phyloP scores from a whole-genome alignment of 768 basidiomycete species.

The Coprinellus aureogranulatus region DNA sequence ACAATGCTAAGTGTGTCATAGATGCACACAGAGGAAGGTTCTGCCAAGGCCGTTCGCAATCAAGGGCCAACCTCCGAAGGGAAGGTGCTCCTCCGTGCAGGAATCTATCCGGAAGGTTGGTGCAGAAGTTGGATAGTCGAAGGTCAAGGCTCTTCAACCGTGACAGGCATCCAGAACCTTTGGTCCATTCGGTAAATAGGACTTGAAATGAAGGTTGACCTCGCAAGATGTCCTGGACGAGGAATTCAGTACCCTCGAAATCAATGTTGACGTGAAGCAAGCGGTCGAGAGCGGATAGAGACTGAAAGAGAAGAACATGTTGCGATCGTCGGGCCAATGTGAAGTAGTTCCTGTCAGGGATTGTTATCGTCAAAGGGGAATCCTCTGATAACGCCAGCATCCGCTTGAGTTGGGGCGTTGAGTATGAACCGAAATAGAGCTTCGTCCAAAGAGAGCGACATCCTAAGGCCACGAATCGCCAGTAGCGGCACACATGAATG shows the following conservation, averaged over 20 bases:
- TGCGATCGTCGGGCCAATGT: background rate
- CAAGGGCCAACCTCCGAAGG: background rate
- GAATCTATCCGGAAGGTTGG: background rate
- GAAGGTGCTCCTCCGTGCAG: background rate
- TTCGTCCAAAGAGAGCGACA: background rate
- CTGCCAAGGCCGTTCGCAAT: background rate
- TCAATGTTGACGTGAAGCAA: background rate
- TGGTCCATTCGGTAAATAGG: background rate
- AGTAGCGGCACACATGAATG: background rate
- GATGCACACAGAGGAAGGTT: background rate
- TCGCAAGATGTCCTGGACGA: too few species aligned
- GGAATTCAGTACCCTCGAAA: too few species aligned
- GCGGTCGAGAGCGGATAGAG: background rate
- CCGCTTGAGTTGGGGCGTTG: background rate
- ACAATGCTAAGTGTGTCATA: background rate
- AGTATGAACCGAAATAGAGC: background rate
- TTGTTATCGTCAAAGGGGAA: background rate
- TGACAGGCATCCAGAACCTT: background rate
- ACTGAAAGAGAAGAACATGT: background rate
- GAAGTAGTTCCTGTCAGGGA: background rate
- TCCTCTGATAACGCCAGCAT: background rate
- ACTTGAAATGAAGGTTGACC: too few species aligned
- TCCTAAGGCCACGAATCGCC: background rate
- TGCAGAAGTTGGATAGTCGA: too few species aligned
- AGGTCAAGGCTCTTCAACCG: background rate